Conservation (phyloP, 2,329 filamentous ascomycete genomes). For the Sarocladium strictum region DNA sequence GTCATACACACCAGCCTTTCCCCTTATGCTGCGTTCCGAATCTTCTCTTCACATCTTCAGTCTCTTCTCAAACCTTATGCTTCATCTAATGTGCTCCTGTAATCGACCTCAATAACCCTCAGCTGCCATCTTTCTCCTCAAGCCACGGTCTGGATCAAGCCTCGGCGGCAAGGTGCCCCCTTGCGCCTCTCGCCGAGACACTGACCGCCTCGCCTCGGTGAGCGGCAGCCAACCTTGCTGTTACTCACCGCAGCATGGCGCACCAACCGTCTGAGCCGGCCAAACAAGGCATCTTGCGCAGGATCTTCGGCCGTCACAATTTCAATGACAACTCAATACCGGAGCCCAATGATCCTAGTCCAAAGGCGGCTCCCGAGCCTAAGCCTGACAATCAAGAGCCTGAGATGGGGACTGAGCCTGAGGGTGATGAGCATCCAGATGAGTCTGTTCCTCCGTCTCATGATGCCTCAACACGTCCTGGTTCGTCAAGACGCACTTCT, state of each 20-base stretch:
- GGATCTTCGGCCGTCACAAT: constrained; percentile 18
- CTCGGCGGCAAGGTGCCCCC: background rate
- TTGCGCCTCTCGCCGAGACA: constrained; percentile 3
- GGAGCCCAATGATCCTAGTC: background rate
- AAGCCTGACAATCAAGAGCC: background rate
- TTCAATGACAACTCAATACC: background rate
- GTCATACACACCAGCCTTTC: constrained; percentile 6
- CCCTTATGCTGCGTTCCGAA: constrained; percentile 4
- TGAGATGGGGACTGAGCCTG: background rate
- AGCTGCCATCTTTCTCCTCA: background rate
- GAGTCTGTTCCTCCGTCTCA: background rate
- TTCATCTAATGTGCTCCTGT: background rate
- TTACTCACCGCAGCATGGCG: constrained; percentile 22
- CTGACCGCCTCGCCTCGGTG: constrained; percentile 8
- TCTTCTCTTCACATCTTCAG: background rate
- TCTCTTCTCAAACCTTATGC: background rate
- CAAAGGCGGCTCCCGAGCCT: background rate
- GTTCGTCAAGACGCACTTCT: constrained; percentile 27
- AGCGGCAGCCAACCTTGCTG: constrained; percentile 2
- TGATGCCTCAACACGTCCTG: background rate
- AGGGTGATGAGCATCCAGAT: background rate
- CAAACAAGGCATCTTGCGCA: constrained; percentile 22
- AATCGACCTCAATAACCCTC: background rate
- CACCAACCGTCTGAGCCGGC: constrained; percentile 19
- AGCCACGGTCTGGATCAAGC: background rate